phyloP scores from a whole-genome alignment of 2,329 filamentous ascomycete species.

The Aspergillus sp. region DNA sequence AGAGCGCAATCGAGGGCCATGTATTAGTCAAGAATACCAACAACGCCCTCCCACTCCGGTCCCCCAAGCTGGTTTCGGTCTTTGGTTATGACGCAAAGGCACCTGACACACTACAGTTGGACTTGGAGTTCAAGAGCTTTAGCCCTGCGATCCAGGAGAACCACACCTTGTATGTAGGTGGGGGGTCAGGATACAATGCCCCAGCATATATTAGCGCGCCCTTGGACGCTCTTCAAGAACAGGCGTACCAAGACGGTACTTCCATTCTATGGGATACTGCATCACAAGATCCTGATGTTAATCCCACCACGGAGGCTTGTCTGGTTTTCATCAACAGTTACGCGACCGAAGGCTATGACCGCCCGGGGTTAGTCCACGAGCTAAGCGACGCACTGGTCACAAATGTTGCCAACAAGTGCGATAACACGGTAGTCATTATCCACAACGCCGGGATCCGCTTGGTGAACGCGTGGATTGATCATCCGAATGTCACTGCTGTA shows the following conservation, averaged over 20 bases:
- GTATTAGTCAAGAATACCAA: slow-evolving; percentile 55
- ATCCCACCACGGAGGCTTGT: slow-evolving; percentile 24
- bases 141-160: slow-evolving; percentile 38
- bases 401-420: slow-evolving; percentile 59
- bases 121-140: background rate
- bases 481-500: slow-evolving; percentile 64
- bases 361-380: slow-evolving; percentile 33
- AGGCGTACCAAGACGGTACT: slow-evolving; percentile 56
- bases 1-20: slow-evolving; percentile 58
- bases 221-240: slow-evolving; percentile 54
- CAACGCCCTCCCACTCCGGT: slow-evolving; percentile 48
- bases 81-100: slow-evolving; percentile 27
- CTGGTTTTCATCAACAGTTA: slow-evolving; percentile 61
- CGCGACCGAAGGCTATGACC: slow-evolving; percentile 42
- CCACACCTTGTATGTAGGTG: slow-evolving; percentile 47
- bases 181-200: slow-evolving; percentile 51
- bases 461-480: slow-evolving; percentile 57
- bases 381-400: slow-evolving; percentile 57
- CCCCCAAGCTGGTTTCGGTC: slow-evolving; percentile 22
- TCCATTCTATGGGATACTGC: slow-evolving; percentile 22
- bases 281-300: slow-evolving; percentile 16
- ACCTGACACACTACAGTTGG: slow-evolving; percentile 3
- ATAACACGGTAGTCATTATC: slow-evolving; percentile 63
- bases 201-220: slow-evolving; percentile 53
- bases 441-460: slow-evolving; percentile 64